Evolutionary conservation across 108 stramenopile genomes (phyloP).

Genomic region (Cylindrotheca closterium): DNA sequence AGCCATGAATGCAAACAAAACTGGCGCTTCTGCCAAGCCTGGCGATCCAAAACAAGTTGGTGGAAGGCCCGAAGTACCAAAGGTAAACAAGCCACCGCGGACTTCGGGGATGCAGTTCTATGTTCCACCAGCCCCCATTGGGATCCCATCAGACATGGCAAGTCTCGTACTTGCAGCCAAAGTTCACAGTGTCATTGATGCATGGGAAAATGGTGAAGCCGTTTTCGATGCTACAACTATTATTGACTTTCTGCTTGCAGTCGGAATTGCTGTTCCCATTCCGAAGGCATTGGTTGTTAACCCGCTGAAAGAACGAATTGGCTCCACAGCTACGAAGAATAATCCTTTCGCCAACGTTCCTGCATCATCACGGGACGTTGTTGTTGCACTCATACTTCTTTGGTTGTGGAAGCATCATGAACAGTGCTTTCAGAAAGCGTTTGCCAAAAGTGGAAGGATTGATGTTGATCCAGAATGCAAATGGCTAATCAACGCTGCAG

Average conservation of each 20-base stretch:
- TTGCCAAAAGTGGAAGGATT: constrained; percentile 52
- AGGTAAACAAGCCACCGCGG: background rate
- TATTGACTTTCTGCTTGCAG: constrained; percentile 42
- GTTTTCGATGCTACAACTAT: constrained; percentile 6
- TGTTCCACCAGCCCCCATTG: constrained; percentile 26
- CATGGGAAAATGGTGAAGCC: constrained; percentile 14
- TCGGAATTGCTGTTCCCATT: constrained; percentile 69
- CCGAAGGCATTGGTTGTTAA: constrained; percentile 53
- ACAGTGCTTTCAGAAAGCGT: constrained; percentile 50
- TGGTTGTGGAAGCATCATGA: constrained; percentile 77
- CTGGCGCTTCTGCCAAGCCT: too few relatives aligned
- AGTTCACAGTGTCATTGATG: constrained; percentile 24
- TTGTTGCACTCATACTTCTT: constrained; percentile 56
- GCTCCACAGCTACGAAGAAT: constrained; percentile 29
- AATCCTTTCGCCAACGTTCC: constrained; percentile 12
- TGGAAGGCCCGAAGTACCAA: background rate
- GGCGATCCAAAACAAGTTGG: background rate
- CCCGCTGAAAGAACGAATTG: constrained; percentile 50
- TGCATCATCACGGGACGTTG: constrained; percentile 38
- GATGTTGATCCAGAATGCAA: constrained; percentile 67
- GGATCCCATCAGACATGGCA: constrained; percentile 18
- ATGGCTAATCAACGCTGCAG: constrained; percentile 62
- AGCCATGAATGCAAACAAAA: too few relatives aligned
- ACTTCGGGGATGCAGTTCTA: constrained; percentile 28
- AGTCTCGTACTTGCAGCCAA: constrained; percentile 18